Evolutionary conservation across 2,329 filamentous ascomycete genomes (phyloP), one percentile per base, ranked within the genome.

Genomic region (Fonsecaea nubica): DNA sequence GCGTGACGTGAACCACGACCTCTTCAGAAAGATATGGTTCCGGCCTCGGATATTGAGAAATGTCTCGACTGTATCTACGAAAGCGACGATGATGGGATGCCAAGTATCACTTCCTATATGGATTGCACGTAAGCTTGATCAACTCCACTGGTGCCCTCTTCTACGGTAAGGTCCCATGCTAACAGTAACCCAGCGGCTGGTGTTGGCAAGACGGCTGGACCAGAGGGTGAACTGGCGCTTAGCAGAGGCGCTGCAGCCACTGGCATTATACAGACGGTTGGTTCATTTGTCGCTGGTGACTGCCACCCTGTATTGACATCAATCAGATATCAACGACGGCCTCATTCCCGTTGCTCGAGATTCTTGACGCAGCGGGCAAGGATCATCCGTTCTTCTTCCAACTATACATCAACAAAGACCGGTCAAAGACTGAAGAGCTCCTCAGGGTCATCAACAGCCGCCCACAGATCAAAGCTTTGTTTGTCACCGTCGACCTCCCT

Each of bases 391-490:
- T 69, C 55, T 69, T 72, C 58, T 87, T 88, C 72, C 87, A 89
- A 74, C 79, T 89, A 2, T 89, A 89, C 71, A 84, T 89, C 59
- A 83, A 88, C 75, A 85, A 84, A 71, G 80, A 87, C 68, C 79
- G 86, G 0, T 65, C 74, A 10, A 84, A 86, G 65, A 85, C 84
- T 12, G 83, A 83, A 67, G 76, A 77, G 1, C 75, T 88, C 0
- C 74, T 89, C 0, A 75, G 72, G 9, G 74, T 81, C 15, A 83
- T 85, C 1, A 85, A 85, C 1, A 80, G 84, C n/a, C 81, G 81
- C 62, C 80, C 78, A 6, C 79, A 82, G 58, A 80, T 86, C 64
- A 69, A 67, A 42, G 71, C 71, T 9, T 33, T 74, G 9, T 71
- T 73, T 21, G 80, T 87, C 33, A 87, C 85, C 0, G 84, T 86